phyloP scores from a whole-genome alignment of 2,329 filamentous ascomycete genomes.

The Dissoconium aciculare region DNA sequence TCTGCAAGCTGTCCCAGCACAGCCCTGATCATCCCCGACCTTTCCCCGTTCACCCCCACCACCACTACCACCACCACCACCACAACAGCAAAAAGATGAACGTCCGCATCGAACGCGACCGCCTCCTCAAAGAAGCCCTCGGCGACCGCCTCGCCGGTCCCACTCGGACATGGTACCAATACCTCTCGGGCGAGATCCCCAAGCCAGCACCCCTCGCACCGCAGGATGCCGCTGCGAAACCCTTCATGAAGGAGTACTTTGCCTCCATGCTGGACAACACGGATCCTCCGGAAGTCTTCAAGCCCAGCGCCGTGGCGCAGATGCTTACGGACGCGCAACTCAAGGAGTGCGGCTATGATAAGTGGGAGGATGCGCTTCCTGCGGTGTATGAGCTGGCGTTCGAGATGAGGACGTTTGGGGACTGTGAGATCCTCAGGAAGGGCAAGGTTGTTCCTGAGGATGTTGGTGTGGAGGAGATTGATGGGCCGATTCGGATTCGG shows the following conservation, averaged over 20 bases:
- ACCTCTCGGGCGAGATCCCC: constrained; percentile 5
- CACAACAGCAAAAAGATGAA: constrained; percentile 10
- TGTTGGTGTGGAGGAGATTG: constrained; percentile 26
- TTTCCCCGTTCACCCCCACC: too few species aligned
- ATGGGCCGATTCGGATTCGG: constrained; percentile 32
- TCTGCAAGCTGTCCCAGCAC: too few species aligned
- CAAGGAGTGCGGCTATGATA: constrained; percentile 19
- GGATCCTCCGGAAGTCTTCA: constrained; percentile 35
- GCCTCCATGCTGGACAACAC: constrained; percentile 17
- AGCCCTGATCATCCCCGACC: too few species aligned
- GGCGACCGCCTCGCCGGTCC: constrained; percentile 7
- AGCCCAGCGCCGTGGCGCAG: constrained; percentile 35
- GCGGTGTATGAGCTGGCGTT: constrained; percentile 31
- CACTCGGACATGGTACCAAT: constrained; percentile 14
- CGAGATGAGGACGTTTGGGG: constrained; percentile 29
- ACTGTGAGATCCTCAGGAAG: constrained; percentile 35
- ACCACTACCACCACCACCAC: too few species aligned
- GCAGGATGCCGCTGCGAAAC: constrained; percentile 17
- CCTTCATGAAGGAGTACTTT: constrained; percentile 13
- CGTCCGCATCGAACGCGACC: constrained; percentile 13
- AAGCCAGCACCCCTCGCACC: constrained; percentile 4
- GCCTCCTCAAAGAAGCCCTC: constrained; percentile 8
- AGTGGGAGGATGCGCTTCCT: constrained; percentile 35
- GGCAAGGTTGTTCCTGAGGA: constrained; percentile 27
- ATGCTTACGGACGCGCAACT: constrained; percentile 30